A percentile compares a stretch with the other conserved stretches of the same genome.
Conservation (phyloP, 129 eudicot species). For the Rutidosis leptorrhynchoides region DNA sequence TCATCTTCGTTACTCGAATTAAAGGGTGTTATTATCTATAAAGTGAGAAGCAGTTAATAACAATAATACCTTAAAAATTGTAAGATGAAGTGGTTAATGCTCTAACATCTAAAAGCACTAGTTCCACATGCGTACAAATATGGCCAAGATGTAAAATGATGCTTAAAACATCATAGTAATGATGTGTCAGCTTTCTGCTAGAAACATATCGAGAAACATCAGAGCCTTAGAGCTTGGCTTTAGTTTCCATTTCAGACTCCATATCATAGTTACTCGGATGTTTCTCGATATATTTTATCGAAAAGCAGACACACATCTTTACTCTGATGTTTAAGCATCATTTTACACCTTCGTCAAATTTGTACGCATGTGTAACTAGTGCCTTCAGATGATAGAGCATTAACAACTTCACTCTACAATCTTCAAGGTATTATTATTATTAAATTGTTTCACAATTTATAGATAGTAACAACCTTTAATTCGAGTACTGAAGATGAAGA, state of each 20-base stretch:
- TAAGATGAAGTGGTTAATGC: slow-evolving; percentile 50
- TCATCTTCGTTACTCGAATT: no score
- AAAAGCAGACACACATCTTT: slow-evolving; percentile 51
- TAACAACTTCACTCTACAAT: slow-evolving; percentile 47
- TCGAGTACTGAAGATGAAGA: no score
- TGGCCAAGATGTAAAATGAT: slow-evolving; percentile 81
- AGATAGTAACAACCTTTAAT: no score
- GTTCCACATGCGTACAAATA: slow-evolving; percentile 62
- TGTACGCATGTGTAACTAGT: slow-evolving; percentile 71
- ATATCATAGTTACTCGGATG: no score
- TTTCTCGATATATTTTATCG: no score
- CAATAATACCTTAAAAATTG: slow-evolving; percentile 57
- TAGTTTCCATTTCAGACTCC: slow-evolving; percentile 81
- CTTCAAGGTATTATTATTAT: slow-evolving; percentile 63
- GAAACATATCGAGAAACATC: slow-evolving; percentile 46
- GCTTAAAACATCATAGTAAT: slow-evolving; percentile 71
- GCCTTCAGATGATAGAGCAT: slow-evolving; percentile 55
- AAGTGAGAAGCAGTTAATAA: neutral
- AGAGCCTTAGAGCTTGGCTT: slow-evolving; percentile 62
- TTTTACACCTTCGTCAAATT: slow-evolving; percentile 80
- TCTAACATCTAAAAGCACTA: slow-evolving; percentile 65
- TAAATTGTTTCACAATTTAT: no score
- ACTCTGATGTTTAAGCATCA: slow-evolving; percentile 66
- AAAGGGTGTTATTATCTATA: neutral
- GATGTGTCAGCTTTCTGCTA: slow-evolving; percentile 45